Evolutionary conservation across 768 basidiomycete genomes (phyloP).

Genomic region (Naganishia kalamii): DNA sequence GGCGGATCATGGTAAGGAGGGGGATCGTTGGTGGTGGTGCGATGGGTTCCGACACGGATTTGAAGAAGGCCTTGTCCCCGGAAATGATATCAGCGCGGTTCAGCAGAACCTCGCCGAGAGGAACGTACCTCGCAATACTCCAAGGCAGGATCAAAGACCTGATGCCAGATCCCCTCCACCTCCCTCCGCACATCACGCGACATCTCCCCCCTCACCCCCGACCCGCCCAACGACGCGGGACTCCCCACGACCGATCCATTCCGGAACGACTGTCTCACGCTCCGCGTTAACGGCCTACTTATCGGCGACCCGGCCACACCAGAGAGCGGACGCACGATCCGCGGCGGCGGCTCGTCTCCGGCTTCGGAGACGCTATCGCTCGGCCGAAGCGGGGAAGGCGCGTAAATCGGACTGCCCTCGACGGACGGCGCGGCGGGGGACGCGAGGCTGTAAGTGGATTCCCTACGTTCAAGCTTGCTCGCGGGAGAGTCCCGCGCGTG

Average conservation of each 20-base stretch:
- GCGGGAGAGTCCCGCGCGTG: background rate
- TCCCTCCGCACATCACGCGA: conserved; percentile 36
- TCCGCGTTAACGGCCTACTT: background rate
- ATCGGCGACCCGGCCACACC: background rate
- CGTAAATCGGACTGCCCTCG: background rate
- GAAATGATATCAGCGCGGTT: background rate
- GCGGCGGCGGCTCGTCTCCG: background rate
- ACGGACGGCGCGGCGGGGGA: background rate
- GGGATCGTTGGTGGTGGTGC: conserved; percentile 62
- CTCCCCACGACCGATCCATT: conserved; percentile 10
- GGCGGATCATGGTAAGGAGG: conserved; percentile 81
- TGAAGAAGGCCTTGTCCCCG: conserved; percentile 55
- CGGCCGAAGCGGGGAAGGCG: background rate
- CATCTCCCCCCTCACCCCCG: conserved; percentile 21
- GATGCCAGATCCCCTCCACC: conserved; percentile 74
- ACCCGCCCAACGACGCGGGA: conserved; percentile 23
- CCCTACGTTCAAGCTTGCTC: background rate
- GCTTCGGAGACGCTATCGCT: conserved; percentile 13
- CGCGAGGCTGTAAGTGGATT: conserved; percentile 8
- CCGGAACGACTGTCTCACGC: background rate
- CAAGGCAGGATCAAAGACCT: conserved; percentile 82
- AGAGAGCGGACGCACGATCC: background rate
- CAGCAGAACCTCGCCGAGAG: background rate
- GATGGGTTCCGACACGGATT: conserved; percentile 60
- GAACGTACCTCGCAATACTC: conserved; percentile 68